A percentile compares a stretch with the other conserved stretches of the same genome.
phyloP scores from a whole-genome alignment of 768 basidiomycete genomes.

The Chiua virens region DNA sequence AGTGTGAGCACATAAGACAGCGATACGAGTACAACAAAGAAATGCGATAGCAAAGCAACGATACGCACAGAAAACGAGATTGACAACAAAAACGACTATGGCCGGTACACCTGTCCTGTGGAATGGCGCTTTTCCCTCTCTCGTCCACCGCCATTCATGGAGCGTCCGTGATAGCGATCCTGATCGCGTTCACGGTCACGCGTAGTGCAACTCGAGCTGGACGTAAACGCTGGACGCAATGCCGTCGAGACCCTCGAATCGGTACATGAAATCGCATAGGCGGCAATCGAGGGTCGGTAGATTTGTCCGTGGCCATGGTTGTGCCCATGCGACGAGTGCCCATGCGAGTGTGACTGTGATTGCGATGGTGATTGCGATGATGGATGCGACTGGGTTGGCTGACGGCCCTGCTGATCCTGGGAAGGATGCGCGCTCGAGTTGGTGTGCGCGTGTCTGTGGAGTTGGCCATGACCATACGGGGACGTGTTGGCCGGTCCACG shows the following conservation, averaged over 20 bases:
- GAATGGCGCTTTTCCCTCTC: conserved; percentile 19
- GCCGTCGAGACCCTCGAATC: conserved; percentile 36
- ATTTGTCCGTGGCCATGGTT: conserved; percentile 20
- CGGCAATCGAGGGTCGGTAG: conserved; percentile 31
- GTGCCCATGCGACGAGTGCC: background rate
- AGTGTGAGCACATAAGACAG: too few species aligned
- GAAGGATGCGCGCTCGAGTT: conserved; percentile 2
- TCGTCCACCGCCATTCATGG: conserved; percentile 2
- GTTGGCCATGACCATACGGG: conserved; percentile 13
- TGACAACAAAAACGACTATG: too few species aligned
- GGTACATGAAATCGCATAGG: conserved; percentile 33
- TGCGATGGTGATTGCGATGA: background rate
- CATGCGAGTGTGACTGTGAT: background rate
- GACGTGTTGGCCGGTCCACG: conserved; percentile 2
- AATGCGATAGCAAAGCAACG: too few species aligned
- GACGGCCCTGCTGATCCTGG: conserved; percentile 20
- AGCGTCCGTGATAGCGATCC: conserved; percentile 16
- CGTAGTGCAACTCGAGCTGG: conserved; percentile 13
- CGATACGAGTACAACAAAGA: too few species aligned
- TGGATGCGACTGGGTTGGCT: background rate
- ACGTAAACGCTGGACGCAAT: conserved; percentile 33
- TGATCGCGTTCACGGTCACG: conserved; percentile 22
- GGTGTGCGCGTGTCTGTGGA: conserved; percentile 14
- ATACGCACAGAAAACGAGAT: too few species aligned
- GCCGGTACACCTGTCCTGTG: too few species aligned